Conservation (phyloP, 2,329 filamentous ascomycete species). For the Claviceps sp. region DNA sequence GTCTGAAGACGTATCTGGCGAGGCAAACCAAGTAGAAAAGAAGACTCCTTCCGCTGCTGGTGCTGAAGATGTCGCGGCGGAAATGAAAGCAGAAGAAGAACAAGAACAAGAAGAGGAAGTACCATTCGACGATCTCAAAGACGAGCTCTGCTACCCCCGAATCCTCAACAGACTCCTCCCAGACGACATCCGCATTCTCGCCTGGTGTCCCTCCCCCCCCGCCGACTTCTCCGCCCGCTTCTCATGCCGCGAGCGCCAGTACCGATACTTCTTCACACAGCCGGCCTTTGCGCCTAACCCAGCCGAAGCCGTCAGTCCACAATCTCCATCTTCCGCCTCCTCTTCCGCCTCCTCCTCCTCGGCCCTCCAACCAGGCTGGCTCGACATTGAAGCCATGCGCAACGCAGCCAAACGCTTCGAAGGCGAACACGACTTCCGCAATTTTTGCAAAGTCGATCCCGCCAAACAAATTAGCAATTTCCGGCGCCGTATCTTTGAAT, state of each 20-base stretch:
- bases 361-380: slow-evolving; percentile 49
- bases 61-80: neutral
- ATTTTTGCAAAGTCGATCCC: slow-evolving; percentile 89
- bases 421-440: slow-evolving; percentile 86
- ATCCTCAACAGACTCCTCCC: slow-evolving; percentile 81
- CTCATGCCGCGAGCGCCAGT: slow-evolving; percentile 79
- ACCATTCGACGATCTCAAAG: slow-evolving; percentile 51
- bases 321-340: neutral
- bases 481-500: slow-evolving; percentile 62
- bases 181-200: slow-evolving; percentile 76
- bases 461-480: slow-evolving; percentile 84
- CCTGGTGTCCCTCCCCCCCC: slow-evolving; percentile 81
- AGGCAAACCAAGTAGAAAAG: slow-evolving; percentile 10
- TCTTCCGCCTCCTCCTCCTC: slow-evolving; percentile 12
- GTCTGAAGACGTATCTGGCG: slow-evolving; percentile 13
- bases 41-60: slow-evolving; percentile 1
- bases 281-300: slow-evolving; percentile 62
- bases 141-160: slow-evolving; percentile 75
- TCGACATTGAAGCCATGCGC: slow-evolving; percentile 80
- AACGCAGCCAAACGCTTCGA: slow-evolving; percentile 66
- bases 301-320: slow-evolving; percentile 6
- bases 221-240: slow-evolving; percentile 79
- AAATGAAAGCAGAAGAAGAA: neutral
- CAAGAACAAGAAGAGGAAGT: slow-evolving; percentile 4
- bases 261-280: slow-evolving; percentile 96